Evolutionary conservation across 345 rosid species (phyloP), one percentile per base, ranked within the genome.

Genomic region (Populus simonii): DNA sequence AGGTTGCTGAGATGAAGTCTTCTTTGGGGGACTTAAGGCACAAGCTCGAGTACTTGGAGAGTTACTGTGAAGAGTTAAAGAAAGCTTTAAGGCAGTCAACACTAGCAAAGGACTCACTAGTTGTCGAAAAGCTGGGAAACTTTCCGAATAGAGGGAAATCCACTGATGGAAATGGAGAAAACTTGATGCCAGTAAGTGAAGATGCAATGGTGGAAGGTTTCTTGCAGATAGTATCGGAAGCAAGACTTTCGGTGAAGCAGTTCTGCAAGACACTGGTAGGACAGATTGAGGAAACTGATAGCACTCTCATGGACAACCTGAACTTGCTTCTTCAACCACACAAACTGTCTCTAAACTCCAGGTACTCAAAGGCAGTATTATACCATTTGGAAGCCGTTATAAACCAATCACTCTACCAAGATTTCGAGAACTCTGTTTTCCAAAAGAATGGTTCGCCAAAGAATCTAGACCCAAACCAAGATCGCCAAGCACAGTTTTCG

Each of bases 131-230:
- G 80, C 84, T 83, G 0, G 83, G 84, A 53, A 84, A 31, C 47
- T 76, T 88, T 29, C 83, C 81, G 0, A 61, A 69, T 65, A 89
- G 84, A 74, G 90, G 83, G 70, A 89, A 85, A 73, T 75, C 84
- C 11, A 68, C 76, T 35, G 84, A 84, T 68, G 87, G 66, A 55
- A 78, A 79, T 2, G 85, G 57, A 66, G 89, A 88, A 59, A 81
- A 66, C 43, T 13, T 71, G 79, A 88, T 92, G 91, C 97, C 98
- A 3, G 99, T 95, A 20, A 91, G 85, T 49, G 94, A 92, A 73
- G 99, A 96, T 35, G 96, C 86, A 62, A 92, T 92, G 97, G 91
- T 90, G 45, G 99, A 93, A 79, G 94, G 94, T 4, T 96, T 96
- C 86, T 84, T 96, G 80, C 98, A 96, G 87, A 86, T 93, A 33